phyloP scores from a whole-genome alignment of 1,284 basidiomycete genomes.

The Sphaerobolus stellatus region DNA sequence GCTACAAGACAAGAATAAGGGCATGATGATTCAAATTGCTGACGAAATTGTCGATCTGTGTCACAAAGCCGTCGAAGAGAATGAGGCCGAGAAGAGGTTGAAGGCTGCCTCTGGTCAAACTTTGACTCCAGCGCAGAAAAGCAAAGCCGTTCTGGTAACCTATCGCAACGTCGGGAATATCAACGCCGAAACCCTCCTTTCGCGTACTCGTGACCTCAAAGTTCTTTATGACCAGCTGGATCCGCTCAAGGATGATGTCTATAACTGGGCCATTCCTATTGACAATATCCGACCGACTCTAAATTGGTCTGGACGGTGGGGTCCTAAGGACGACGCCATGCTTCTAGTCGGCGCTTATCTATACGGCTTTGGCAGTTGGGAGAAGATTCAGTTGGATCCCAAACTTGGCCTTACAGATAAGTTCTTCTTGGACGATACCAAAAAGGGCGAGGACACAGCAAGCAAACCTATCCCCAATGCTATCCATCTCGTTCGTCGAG shows the following conservation, averaged over 20 bases:
- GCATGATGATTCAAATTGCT: conserved; percentile 86
- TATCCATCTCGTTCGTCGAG: conserved; percentile 95
- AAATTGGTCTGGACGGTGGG: conserved; percentile 97
- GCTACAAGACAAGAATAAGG: conserved; percentile 91
- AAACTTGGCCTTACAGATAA: conserved; percentile 85
- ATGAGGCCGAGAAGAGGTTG: conserved; percentile 75
- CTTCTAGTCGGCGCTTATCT: conserved; percentile 91
- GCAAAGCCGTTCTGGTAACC: conserved; percentile 92
- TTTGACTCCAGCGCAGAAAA: conserved; percentile 82
- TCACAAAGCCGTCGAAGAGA: conserved; percentile 80
- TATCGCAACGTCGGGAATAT: conserved; percentile 90
- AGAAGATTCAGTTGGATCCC: conserved; percentile 87
- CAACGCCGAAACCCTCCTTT: conserved; percentile 96
- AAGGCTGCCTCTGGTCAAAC: conserved; percentile 83
- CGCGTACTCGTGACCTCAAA: conserved; percentile 86
- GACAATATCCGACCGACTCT: conserved; percentile 92
- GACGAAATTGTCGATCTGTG: conserved; percentile 93
- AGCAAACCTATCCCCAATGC: conserved; percentile 89
- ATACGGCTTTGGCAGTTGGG: conserved; percentile 98
- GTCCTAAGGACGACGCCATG: conserved; percentile 90
- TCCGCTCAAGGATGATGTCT: conserved; percentile 55
- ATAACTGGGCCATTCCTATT: conserved; percentile 84
- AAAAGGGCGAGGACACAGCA: conserved; percentile 81
- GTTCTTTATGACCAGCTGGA: conserved; percentile 84
- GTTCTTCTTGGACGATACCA: conserved; percentile 97